A percentile compares a stretch with the other conserved stretches of the same genome.
phyloP scores from a whole-genome alignment of 1,284 basidiomycete species.

The Marasmius tenuissimus region DNA sequence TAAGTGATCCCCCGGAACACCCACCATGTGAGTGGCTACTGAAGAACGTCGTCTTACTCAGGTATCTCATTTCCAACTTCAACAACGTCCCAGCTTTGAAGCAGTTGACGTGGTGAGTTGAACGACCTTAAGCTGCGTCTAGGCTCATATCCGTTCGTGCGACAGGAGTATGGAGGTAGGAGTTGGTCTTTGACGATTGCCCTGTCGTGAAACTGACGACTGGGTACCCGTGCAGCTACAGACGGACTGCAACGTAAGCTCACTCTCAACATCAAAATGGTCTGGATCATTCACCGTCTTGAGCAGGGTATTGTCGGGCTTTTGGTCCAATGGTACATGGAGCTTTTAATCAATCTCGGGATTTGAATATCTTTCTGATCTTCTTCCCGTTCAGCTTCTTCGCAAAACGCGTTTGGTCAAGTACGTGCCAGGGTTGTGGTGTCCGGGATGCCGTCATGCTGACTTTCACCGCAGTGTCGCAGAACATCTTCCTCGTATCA shows the following conservation, averaged over 20 bases:
- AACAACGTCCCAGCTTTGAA: constrained; percentile 28
- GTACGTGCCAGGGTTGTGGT: constrained; percentile 23
- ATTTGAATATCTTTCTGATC: background rate
- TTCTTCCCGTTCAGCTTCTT: constrained; percentile 33
- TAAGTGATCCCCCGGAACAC: constrained; percentile 9
- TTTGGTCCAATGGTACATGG: constrained; percentile 40
- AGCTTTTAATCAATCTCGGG: background rate
- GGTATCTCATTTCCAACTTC: constrained; percentile 39
- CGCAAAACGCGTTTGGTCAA: constrained; percentile 42
- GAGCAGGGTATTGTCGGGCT: constrained; percentile 38
- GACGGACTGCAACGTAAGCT: constrained; percentile 41
- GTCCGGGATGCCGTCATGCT: background rate
- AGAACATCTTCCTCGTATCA: constrained; percentile 31
- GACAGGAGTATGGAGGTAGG: constrained; percentile 41
- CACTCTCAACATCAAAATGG: too few species aligned
- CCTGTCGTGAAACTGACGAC: background rate
- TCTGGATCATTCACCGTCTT: background rate
- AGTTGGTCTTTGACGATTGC: background rate
- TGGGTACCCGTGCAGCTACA: constrained; percentile 29
- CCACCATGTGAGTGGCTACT: background rate
- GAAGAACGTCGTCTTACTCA: constrained; percentile 9
- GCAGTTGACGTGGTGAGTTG: constrained; percentile 34
- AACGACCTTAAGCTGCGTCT: background rate
- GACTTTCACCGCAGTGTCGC: constrained; percentile 32
- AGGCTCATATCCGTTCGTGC: background rate